Percentiles rank a stretch among this genome's conserved stretches.
Conservation (phyloP, 441 rosid species). For the Erodium texanum region DNA sequence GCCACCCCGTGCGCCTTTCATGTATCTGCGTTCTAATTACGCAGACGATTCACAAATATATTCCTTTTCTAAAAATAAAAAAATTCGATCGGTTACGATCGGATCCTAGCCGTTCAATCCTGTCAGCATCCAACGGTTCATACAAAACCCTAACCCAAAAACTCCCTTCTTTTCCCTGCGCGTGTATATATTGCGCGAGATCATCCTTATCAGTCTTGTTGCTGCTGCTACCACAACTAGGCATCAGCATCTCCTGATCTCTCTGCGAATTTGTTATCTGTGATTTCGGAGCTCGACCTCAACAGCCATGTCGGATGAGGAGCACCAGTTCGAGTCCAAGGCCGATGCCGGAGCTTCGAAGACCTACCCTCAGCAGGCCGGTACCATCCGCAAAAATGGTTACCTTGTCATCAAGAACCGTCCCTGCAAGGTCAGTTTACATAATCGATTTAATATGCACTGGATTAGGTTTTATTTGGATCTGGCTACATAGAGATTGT, state of each 20-base stretch:
- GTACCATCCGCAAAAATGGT: conserved; percentile 81
- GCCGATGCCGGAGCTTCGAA: conserved; percentile 89
- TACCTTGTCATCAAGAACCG: conserved; percentile 79
- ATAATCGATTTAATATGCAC: neutral
- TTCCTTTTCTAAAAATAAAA: neutral
- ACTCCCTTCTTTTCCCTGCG: neutral
- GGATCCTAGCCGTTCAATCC: neutral
- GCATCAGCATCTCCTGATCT: neutral
- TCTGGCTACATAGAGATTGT: too few species aligned
- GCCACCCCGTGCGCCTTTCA: neutral
- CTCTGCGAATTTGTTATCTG: neutral
- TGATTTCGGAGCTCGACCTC: neutral
- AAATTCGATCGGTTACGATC: neutral
- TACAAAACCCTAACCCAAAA: conserved; percentile 5
- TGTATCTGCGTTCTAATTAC: conserved; percentile 14
- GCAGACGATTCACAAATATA: conserved; percentile 9
- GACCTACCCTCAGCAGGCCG: conserved; percentile 82
- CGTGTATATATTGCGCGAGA: neutral
- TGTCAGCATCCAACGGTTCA: neutral
- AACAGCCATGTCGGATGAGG: conserved; percentile 76
- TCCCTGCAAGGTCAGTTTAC: conserved; percentile 55
- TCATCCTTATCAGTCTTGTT: neutral
- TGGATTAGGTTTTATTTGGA: neutral
- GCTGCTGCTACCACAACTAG: neutral
- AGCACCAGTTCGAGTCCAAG: conserved; percentile 92